These are phyloP conservation scores for Coemansia sp. DNA, from an alignment of 192 early-diverging fungal genomes.

Conservation along the genomic window DNA sequence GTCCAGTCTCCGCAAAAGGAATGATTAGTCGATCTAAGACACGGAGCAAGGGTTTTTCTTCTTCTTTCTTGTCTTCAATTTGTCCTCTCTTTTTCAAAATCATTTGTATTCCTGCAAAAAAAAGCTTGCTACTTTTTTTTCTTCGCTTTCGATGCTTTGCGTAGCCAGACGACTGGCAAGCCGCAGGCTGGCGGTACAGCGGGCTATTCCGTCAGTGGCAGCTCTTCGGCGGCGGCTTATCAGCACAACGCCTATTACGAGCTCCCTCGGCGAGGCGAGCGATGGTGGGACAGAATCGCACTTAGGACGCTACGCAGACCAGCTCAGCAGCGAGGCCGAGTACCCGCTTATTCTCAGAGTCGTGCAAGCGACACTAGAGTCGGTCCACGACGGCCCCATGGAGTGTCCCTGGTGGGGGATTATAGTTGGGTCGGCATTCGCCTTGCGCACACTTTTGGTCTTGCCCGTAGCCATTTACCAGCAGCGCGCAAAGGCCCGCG, in stretches of 20 bases:
- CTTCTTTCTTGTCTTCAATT: not conserved
- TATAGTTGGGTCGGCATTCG: constrained; percentile 23
- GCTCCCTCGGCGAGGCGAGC: not conserved
- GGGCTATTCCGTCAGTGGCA: not conserved
- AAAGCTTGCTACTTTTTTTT: not conserved
- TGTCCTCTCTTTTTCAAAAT: not conserved
- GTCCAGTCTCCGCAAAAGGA: constrained; percentile 47
- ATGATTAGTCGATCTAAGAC: not conserved
- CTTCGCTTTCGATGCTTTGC: not conserved
- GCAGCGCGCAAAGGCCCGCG: constrained; percentile 20
- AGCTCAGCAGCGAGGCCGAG: constrained; percentile 6
- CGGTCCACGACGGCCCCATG: constrained; percentile 25
- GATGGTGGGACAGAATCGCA: not conserved
- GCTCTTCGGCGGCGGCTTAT: not conserved
- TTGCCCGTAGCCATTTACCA: constrained; percentile 27
- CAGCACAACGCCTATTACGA: constrained; percentile 2
- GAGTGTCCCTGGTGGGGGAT: constrained; percentile 39
- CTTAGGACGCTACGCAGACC: not conserved
- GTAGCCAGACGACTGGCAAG: not conserved
- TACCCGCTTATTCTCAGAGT: constrained; percentile 16
- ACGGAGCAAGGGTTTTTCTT: not conserved
- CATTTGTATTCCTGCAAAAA: not conserved
- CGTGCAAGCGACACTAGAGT: constrained; percentile 25
- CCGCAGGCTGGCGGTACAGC: not conserved
- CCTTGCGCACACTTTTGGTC: constrained; percentile 12